Evolutionary conservation across 352 stramenopile genomes (phyloP).

Genomic region (Aphanomyces cochlioides): DNA sequence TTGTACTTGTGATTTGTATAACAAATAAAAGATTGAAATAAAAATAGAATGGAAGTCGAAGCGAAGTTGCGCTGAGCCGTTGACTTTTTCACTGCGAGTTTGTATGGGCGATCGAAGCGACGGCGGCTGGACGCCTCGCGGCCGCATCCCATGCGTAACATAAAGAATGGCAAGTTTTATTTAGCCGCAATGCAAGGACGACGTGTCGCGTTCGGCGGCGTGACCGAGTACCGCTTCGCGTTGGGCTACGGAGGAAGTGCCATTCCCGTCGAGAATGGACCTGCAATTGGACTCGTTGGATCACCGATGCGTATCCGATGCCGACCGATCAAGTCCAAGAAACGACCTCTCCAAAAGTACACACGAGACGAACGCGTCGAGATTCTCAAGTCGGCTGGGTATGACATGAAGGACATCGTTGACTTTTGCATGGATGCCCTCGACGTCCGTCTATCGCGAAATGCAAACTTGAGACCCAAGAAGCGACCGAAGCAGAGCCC

Average conservation of each 20-base stretch:
- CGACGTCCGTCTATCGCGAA: slow-evolving; percentile 24
- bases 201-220: slow-evolving; percentile 7
- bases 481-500: not conserved
- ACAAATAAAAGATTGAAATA: not conserved
- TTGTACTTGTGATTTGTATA: slow-evolving; percentile 2
- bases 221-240: slow-evolving; percentile 15
- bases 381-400: slow-evolving; percentile 8
- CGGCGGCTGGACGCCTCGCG: not conserved
- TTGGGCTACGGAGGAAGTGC: slow-evolving; percentile 7
- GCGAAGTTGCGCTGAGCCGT: not conserved
- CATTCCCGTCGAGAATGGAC: slow-evolving; percentile 8
- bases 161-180: slow-evolving; percentile 14
- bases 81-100: not conserved
- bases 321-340: not conserved
- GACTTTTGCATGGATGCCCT: slow-evolving; percentile 28
- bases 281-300: slow-evolving; percentile 21
- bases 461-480: not conserved
- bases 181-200: not conserved
- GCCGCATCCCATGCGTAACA: not conserved
- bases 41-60: not conserved
- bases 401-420: slow-evolving; percentile 27
- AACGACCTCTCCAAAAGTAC: slow-evolving; percentile 1
- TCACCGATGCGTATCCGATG: slow-evolving; percentile 1
- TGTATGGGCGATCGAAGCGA: slow-evolving; percentile 6
- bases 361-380: slow-evolving; percentile 3